Conservation (phyloP, 805 yeast species). For the Starmerella davenportii region DNA sequence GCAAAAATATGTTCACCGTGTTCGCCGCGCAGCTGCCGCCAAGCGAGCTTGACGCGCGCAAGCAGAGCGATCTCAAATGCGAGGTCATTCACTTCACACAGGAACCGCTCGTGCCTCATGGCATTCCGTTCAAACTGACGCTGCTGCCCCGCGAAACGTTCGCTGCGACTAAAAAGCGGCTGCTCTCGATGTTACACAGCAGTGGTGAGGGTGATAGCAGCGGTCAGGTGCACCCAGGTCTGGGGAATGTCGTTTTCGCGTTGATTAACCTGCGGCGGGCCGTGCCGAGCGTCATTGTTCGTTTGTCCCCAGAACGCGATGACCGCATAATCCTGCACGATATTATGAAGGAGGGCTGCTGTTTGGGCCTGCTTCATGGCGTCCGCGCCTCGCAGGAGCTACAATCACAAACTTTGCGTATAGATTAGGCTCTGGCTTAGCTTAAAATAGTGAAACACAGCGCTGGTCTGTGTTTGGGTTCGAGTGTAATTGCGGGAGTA, state of each 20-base stretch:
- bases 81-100: slow-evolving; percentile 62
- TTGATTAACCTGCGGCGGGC: background rate
- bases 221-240: too few relatives aligned
- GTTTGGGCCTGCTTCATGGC: slow-evolving; percentile 71
- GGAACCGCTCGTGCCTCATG: slow-evolving; percentile 26
- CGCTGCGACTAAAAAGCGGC: slow-evolving; percentile 41
- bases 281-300: background rate
- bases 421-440: too few relatives aligned
- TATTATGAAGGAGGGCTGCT: slow-evolving; percentile 29
- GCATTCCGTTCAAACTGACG: slow-evolving; percentile 59
- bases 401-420: slow-evolving; percentile 15
- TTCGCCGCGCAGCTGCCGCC: slow-evolving; percentile 25
- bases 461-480: too few relatives aligned
- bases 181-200: slow-evolving; percentile 39
- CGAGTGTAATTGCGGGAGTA: too few relatives aligned
- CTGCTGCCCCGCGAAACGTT: slow-evolving; percentile 44
- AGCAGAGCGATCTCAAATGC: slow-evolving; percentile 18
- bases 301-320: background rate
- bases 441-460: too few relatives aligned
- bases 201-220: slow-evolving; percentile 1
- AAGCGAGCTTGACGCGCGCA: slow-evolving; percentile 8
- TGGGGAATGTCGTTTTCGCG: background rate
- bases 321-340: background rate
- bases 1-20: slow-evolving; percentile 12
- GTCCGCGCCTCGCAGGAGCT: slow-evolving; percentile 31